Evolutionary conservation across 768 basidiomycete genomes (phyloP), one percentile per base, ranked within the genome.

Genomic region (Suillus ampliporus): DNA sequence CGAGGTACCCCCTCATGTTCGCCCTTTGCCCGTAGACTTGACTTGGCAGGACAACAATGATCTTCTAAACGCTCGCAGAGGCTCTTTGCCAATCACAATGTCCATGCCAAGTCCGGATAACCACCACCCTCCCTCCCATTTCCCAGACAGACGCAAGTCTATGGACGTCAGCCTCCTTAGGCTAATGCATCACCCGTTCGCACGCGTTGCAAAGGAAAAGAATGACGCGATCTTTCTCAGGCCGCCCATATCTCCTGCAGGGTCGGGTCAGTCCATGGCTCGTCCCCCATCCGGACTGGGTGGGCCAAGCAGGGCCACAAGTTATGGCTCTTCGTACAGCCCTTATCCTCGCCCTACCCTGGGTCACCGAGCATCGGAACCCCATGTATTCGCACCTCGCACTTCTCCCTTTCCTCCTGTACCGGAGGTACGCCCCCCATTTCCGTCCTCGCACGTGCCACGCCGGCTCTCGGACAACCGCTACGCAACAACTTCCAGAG

Each of bases 51-150:
- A 78, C 69, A 38, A 38, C 19, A 61, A 69, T 65, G 72, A 77
- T 69, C 61, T 77, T 66, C 66, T 77, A 72, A 77, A 64, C 70
- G 65, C 65, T 60, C 74, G 87, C 61, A 83, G 88, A 38, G 84
- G 86, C 19, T 89, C 87, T 4, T 78, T 88, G 37, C 88, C 87
- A 34, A 77, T 74, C 21, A 67, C 71, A 43, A 73, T 75, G 67
- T 68, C 73, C 37, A 40, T 57, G 54, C 21, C 59, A 14, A 65
- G 61, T 3, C 61, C 68, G 60, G 66, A 68, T 78, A 78, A 70
- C 76, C 76, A 28, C 76, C 82, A 67, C 52, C 63, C 77, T 69
- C 65, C 72, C 62, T 28, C 70, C 67, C 37, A 75, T 69, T 60
- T 69, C 72, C 79, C 62, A 68, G 79, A 70, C 74, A 79, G 64